These are phyloP conservation scores for Excoecaria cochinchinensis DNA, from an alignment of 345 rosid species.

Conservation along the genomic window DNA sequence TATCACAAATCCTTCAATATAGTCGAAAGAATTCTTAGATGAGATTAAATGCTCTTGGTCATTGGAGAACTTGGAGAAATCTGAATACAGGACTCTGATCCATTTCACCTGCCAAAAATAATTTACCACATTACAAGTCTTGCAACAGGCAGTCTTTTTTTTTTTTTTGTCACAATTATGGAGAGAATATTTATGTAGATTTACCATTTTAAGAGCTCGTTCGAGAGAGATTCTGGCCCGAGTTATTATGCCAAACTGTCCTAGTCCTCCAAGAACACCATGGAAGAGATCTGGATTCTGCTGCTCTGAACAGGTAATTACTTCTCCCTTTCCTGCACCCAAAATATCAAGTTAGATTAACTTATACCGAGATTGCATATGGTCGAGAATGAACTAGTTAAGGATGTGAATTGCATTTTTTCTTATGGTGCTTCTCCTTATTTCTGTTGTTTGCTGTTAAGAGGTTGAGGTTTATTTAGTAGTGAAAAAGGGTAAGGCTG, in stretches of 20 bases:
- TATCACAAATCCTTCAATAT: conserved; percentile 83
- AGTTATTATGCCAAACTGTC: conserved; percentile 94
- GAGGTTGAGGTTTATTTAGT: conserved; percentile 3
- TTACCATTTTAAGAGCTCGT: conserved; percentile 71
- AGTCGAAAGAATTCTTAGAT: conserved; percentile 58
- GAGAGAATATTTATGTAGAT: background rate
- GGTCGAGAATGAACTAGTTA: background rate
- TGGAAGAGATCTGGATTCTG: conserved; percentile 77
- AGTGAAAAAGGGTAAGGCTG: conserved; percentile 13
- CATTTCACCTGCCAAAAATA: conserved; percentile 69
- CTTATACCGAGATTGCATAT: background rate
- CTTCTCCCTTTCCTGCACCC: conserved; percentile 84
- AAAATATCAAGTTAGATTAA: conserved; percentile 15
- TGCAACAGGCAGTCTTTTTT: too few species aligned
- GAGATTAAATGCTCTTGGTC: conserved; percentile 87
- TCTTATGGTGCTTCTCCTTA: background rate
- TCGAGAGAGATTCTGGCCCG: conserved; percentile 73
- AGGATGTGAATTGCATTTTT: conserved; percentile 19
- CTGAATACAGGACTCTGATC: conserved; percentile 85
- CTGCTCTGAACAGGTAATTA: conserved; percentile 70
- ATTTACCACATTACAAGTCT: conserved; percentile 10
- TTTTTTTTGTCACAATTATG: too few species aligned
- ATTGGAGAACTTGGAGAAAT: conserved; percentile 66
- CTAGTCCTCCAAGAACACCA: conserved; percentile 92
- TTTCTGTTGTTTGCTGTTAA: background rate